Conservation (phyloP, 768 basidiomycete species). For the Suillus placidus region DNA sequence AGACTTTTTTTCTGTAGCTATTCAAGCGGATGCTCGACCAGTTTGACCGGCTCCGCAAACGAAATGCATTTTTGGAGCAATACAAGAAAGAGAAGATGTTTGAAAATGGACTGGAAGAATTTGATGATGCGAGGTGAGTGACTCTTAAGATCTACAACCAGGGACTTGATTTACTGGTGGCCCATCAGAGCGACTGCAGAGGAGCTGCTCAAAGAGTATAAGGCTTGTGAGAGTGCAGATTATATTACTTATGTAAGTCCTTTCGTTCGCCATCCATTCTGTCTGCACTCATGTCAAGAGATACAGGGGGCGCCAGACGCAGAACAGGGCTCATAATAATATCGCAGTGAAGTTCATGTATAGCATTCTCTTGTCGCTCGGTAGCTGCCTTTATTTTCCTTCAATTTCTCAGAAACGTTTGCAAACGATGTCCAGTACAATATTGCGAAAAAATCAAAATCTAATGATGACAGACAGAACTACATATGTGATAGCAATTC, state of each 20-base stretch:
- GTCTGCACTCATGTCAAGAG: slow-evolving; percentile 6
- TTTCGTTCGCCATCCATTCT: background rate
- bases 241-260: slow-evolving; percentile 84
- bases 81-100: slow-evolving; percentile 99
- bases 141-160: background rate
- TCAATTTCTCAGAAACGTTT: slow-evolving; percentile 12
- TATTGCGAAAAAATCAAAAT: slow-evolving; percentile 19
- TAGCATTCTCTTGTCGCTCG: slow-evolving; percentile 3
- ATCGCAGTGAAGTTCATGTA: slow-evolving; percentile 3
- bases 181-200: slow-evolving; percentile 74
- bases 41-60: slow-evolving; percentile 82
- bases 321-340: slow-evolving; percentile 28
- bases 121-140: slow-evolving; percentile 91
- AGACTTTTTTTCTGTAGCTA: slow-evolving; percentile 49
- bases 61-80: slow-evolving; percentile 95
- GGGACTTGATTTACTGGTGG: background rate
- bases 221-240: slow-evolving; percentile 92
- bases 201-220: slow-evolving; percentile 90
- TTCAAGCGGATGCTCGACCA: slow-evolving; percentile 97
- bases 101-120: slow-evolving; percentile 90
- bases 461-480: slow-evolving; percentile 22
- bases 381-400: background rate
- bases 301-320: slow-evolving; percentile 36
- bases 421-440: slow-evolving; percentile 26
- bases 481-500: slow-evolving; percentile 23